Conservation (phyloP, 257 asterid species). For the Gentiana dahurica region DNA sequence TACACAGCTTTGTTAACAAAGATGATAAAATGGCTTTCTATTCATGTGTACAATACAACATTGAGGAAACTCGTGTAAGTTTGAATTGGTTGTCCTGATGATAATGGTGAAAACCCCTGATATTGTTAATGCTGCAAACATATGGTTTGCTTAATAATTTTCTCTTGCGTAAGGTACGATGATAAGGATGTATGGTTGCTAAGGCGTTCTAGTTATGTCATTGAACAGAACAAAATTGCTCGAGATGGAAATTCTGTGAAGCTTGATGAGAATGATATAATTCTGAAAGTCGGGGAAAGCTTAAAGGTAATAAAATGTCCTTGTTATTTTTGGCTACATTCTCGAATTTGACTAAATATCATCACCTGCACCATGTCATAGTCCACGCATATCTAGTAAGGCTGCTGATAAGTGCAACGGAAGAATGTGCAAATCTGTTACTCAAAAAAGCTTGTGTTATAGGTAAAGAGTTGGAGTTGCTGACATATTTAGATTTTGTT, state of each 20-base stretch:
- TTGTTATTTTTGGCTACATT: conserved; percentile 15
- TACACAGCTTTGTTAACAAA: conserved; percentile 87
- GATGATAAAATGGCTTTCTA: conserved; percentile 93
- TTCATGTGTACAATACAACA: conserved; percentile 81
- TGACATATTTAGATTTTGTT: not conserved
- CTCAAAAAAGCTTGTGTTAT: not conserved
- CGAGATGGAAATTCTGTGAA: conserved; percentile 45
- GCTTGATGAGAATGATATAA: conserved; percentile 69
- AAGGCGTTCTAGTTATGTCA: conserved; percentile 12
- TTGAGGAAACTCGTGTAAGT: conserved; percentile 95
- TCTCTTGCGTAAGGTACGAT: not conserved
- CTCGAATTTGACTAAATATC: not conserved
- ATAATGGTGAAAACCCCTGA: not conserved
- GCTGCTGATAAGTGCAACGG: not conserved
- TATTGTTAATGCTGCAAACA: not conserved
- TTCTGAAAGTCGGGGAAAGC: conserved; percentile 90
- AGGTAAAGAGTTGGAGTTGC: not conserved
- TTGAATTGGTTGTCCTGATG: not conserved
- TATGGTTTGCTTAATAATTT: not conserved
- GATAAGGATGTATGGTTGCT: conserved; percentile 10
- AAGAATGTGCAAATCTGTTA: not conserved
- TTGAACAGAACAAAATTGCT: conserved; percentile 61
- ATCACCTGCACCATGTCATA: not conserved
- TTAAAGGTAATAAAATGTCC: conserved; percentile 58
- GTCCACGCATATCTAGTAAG: not conserved